These are phyloP conservation scores for Cylindrotheca closterium DNA, from an alignment of 108 stramenopile genomes.

Conservation along the genomic window DNA sequence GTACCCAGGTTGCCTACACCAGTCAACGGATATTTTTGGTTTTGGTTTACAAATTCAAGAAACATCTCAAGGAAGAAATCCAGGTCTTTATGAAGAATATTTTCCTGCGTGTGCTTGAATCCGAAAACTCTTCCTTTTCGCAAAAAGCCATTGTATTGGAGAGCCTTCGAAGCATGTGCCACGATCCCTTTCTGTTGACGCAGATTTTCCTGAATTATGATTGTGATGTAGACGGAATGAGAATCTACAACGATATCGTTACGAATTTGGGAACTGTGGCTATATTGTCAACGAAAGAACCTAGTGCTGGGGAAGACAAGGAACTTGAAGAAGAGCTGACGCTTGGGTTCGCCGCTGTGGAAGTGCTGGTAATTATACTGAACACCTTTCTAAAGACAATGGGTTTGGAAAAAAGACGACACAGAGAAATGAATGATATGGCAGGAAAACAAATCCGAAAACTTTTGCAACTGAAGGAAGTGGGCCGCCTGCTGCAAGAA, in stretches of 20 bases:
- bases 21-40: conserved; percentile 93
- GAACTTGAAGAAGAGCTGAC: conserved; percentile 57
- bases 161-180: conserved; percentile 74
- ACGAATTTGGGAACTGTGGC: conserved; percentile 72
- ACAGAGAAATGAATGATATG: conserved; percentile 37
- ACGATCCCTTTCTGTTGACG: conserved; percentile 77
- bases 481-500: conserved; percentile 1
- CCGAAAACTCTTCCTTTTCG: conserved; percentile 87
- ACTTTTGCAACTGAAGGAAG: conserved; percentile 37
- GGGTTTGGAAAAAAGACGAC: conserved; percentile 53
- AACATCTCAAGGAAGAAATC: conserved; percentile 87
- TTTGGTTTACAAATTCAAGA: conserved; percentile 89
- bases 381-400: conserved; percentile 59
- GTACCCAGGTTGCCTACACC: conserved; percentile 85
- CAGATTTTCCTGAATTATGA: conserved; percentile 97
- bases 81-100: conserved; percentile 95
- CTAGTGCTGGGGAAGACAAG: conserved; percentile 4
- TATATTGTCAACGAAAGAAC: conserved; percentile 18
- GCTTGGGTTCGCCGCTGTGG: conserved; percentile 43
- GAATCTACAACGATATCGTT: conserved; percentile 90
- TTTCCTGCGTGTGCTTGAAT: conserved; percentile 91
- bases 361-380: conserved; percentile 68
- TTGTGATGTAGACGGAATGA: conserved; percentile 89
- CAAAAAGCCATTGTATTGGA: conserved; percentile 92
- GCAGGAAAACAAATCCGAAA: conserved; percentile 30